Conservation (phyloP, 2,329 filamentous ascomycete species). For the Penicillium sp. region DNA sequence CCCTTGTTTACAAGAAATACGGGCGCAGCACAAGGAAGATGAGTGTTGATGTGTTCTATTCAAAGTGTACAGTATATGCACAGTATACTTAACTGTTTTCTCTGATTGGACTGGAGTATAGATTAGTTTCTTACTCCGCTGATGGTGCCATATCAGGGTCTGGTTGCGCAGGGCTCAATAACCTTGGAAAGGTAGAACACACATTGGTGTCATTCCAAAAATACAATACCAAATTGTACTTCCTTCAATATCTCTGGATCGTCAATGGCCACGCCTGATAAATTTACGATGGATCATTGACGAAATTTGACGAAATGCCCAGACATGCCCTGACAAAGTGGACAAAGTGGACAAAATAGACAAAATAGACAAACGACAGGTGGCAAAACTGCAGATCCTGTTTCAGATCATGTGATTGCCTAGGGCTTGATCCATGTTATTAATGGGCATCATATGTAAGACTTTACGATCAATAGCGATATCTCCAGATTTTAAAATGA, state of each 20-base stretch:
- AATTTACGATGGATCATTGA: background rate
- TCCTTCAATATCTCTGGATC: background rate
- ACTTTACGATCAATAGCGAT: no score
- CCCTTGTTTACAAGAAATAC: background rate
- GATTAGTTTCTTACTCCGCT: background rate
- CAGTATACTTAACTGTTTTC: background rate
- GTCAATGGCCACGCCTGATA: background rate
- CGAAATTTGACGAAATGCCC: background rate
- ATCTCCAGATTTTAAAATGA: no score
- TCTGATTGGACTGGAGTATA: background rate
- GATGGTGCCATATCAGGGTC: slow-evolving; percentile 1
- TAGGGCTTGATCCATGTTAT: background rate
- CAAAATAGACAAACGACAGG: background rate
- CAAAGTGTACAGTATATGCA: background rate
- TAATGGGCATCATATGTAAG: background rate
- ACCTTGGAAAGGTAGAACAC: background rate
- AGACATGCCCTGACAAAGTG: background rate
- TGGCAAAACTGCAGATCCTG: background rate
- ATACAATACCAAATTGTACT: background rate
- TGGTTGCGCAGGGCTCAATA: background rate
- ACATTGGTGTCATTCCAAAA: background rate
- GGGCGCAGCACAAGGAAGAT: background rate
- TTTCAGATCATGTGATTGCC: background rate
- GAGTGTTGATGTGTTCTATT: background rate
- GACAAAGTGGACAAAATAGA: background rate